phyloP scores from a whole-genome alignment of 1,139 yeast genomes.

The Casaregolazyma suthepensis region DNA sequence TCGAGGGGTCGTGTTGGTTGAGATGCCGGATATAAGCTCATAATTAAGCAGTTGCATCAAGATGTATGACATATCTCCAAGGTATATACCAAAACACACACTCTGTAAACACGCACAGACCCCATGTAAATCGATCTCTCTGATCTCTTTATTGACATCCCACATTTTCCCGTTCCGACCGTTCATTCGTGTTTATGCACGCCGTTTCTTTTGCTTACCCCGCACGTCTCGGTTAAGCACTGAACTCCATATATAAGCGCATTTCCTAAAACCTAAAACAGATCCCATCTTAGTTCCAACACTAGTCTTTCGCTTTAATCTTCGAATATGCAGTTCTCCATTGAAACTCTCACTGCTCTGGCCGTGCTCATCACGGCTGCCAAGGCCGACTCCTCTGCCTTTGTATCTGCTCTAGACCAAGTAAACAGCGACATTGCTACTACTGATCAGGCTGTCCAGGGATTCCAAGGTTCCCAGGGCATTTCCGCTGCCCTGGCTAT shows the following conservation, averaged over 20 bases:
- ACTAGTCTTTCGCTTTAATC: background rate
- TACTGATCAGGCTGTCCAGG: slow-evolving; percentile 15
- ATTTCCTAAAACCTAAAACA: background rate
- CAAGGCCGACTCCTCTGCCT: slow-evolving; percentile 14
- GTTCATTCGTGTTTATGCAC: background rate
- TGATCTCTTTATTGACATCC: background rate
- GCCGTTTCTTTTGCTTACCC: background rate
- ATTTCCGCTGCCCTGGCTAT: slow-evolving; percentile 14
- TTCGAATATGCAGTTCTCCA: background rate
- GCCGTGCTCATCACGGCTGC: slow-evolving; percentile 23
- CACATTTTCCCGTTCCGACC: background rate
- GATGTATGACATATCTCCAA: background rate
- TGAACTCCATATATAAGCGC: background rate
- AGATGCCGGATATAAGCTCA: background rate
- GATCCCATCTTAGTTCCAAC: background rate
- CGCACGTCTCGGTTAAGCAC: background rate
- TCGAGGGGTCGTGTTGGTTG: too few species aligned
- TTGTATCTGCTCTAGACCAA: slow-evolving; percentile 13
- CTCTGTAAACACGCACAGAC: too few species aligned
- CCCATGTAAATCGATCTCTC: background rate
- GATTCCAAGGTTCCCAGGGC: slow-evolving; percentile 14
- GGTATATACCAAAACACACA: too few species aligned
- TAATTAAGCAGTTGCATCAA: background rate
- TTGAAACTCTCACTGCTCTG: slow-evolving; percentile 17
- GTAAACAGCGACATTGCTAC: slow-evolving; percentile 13